These are phyloP conservation scores for Arthrobotrys musiformis DNA, from an alignment of 2,329 filamentous ascomycete species.

Conservation along the genomic window DNA sequence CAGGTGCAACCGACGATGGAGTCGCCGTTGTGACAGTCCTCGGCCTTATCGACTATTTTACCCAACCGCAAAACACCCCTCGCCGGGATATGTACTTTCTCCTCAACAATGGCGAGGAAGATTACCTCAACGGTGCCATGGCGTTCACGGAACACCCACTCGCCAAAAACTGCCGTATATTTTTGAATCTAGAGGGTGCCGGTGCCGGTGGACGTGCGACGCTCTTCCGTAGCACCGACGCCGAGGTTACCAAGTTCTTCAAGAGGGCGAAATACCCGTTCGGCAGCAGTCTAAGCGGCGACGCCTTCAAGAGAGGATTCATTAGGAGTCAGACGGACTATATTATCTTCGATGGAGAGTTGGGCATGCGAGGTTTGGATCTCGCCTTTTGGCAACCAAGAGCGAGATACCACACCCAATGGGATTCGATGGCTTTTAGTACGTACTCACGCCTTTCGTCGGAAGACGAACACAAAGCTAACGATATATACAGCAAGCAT, in stretches of 20 bases:
- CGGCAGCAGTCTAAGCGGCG: conserved; percentile 81
- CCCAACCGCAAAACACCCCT: conserved; percentile 65
- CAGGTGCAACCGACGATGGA: conserved; percentile 87
- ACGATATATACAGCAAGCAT: conserved; percentile 60
- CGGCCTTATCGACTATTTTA: conserved; percentile 88
- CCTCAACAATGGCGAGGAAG: conserved; percentile 96
- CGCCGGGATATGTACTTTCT: conserved; percentile 80
- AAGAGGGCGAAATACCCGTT: conserved; percentile 76
- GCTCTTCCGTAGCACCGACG: conserved; percentile 87
- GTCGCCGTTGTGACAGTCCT: conserved; percentile 87
- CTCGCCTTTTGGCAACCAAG: conserved; percentile 90
- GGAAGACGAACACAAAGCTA: conserved; percentile 22
- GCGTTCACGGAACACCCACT: conserved; percentile 86
- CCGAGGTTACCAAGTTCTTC: conserved; percentile 85
- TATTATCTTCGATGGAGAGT: conserved; percentile 78
- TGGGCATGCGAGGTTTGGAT: conserved; percentile 88
- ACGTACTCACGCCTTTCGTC: conserved; percentile 3
- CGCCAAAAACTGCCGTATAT: conserved; percentile 77
- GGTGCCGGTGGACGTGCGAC: conserved; percentile 89
- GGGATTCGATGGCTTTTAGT: conserved; percentile 83
- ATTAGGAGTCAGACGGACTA: conserved; percentile 92
- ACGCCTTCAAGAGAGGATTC: conserved; percentile 82
- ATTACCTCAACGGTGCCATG: conserved; percentile 85
- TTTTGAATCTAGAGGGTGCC: conserved; percentile 93
- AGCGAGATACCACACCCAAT: conserved; percentile 86